These are phyloP conservation scores for Blastomyces emzantsi DNA, from an alignment of 2,329 filamentous ascomycete genomes.

Conservation along the genomic window DNA sequence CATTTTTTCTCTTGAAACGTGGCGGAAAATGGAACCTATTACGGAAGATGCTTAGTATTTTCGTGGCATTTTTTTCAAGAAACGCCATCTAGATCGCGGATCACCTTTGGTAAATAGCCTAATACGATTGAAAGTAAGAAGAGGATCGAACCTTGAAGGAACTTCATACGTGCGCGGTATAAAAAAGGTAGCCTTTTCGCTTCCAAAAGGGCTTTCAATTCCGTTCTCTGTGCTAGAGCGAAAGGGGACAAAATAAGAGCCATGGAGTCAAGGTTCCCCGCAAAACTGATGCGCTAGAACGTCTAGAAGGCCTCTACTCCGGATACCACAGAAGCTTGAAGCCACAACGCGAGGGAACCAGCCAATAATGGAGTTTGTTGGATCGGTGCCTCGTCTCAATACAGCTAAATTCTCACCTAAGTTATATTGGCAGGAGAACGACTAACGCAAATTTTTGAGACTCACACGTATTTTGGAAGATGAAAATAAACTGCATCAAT, in stretches of 20 bases:
- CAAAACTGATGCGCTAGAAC: background rate
- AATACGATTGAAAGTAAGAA: background rate
- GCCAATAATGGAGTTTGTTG: background rate
- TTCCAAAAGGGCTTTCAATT: background rate
- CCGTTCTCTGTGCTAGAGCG: too few relatives aligned
- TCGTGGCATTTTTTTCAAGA: background rate
- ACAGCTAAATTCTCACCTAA: background rate
- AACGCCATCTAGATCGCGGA: background rate
- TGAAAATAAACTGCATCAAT: background rate
- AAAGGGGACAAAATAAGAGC: background rate
- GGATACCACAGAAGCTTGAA: background rate
- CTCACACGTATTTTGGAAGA: too few relatives aligned
- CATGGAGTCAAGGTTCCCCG: background rate
- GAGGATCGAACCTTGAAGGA: background rate
- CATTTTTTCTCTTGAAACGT: background rate
- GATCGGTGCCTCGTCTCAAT: background rate
- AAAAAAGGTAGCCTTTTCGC: background rate
- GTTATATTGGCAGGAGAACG: background rate
- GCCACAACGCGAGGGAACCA: background rate
- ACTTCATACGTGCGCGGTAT: background rate
- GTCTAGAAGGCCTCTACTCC: background rate
- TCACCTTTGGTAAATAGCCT: background rate
- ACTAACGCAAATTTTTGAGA: too few relatives aligned
- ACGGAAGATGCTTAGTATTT: background rate
- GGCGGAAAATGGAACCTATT: background rate